Evolutionary conservation across 495 filamentous ascomycete genomes (phyloP).

Genomic region (Eremomyces bilateralis): DNA sequence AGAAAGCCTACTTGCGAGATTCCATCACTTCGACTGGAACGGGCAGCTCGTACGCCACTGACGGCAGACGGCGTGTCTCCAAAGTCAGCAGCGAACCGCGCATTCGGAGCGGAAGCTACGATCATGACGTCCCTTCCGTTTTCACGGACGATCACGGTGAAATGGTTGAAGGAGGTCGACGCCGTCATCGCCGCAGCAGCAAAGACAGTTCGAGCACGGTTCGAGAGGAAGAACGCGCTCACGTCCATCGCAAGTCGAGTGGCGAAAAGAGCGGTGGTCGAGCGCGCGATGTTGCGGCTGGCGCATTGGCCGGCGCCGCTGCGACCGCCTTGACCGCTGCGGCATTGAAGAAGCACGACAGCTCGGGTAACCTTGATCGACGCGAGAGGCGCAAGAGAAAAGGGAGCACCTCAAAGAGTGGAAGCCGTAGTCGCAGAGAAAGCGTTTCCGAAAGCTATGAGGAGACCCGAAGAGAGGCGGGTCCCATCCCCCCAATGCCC

Average conservation of each 20-base stretch:
- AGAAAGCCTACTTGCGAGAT: conserved; percentile 32
- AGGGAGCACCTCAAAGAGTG: no score
- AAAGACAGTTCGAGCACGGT: conserved; percentile 25
- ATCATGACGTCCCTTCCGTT: conserved; percentile 41
- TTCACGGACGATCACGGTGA: conserved; percentile 37
- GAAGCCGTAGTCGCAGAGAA: conserved; percentile 31
- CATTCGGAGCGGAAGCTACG: conserved; percentile 31
- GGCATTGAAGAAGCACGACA: conserved; percentile 43
- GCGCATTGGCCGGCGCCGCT: conserved; percentile 31
- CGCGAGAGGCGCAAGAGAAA: conserved; percentile 25
- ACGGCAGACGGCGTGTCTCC: conserved; percentile 32
- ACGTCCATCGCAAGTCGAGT: conserved; percentile 31
- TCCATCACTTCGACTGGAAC: conserved; percentile 39
- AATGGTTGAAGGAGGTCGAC: conserved; percentile 29
- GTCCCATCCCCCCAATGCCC: conserved; percentile 54
- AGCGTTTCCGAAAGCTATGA: conserved; percentile 27
- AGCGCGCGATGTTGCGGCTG: conserved; percentile 25
- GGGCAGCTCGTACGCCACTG: conserved; percentile 39
- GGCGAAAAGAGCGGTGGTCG: conserved; percentile 38
- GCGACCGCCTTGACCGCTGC: conserved; percentile 38
- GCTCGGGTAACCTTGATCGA: conserved; percentile 27
- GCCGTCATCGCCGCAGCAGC: conserved; percentile 24
- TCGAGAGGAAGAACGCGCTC: conserved; percentile 32
- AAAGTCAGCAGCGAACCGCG: conserved; percentile 52
- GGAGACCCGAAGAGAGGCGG: conserved; percentile 17